Base-by-base conservation (phyloP, 768 basidiomycete species). In the Leccinum pellstonianum region DNA sequence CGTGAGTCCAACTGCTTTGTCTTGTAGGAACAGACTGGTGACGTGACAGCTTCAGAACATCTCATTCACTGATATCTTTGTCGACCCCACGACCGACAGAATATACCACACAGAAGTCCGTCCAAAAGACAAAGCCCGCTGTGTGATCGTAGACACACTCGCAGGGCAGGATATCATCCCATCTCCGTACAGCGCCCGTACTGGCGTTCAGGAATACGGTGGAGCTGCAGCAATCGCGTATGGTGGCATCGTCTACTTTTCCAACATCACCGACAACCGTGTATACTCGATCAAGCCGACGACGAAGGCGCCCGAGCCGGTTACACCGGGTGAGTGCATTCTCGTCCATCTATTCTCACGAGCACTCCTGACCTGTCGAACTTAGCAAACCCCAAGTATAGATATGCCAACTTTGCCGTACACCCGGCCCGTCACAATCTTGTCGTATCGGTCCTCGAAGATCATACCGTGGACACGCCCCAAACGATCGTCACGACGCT, bases 201-300 rank as follows among this genome's bases (percentile, higher is more conserved):
- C 82, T 0, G 69, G 77, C 15, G 87, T 90, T 3, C 83, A 89
- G 27, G 89, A 90, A 69, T 91, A 90, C 56, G 89, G 90, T 1
- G 90, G 90, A 12, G 83, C 79, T 2, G 75, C 85, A 2, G 84
- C 84, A 0, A 77, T 81, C n/a, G 83, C 83, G 1, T 72, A 82
- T 58, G 76, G 75, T 46, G 80, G 77, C 7, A 71, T 75, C 11
- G 71, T 82, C 10, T 85, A 86, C 72, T 91, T 89, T 69, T 86
- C 86, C 4, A 76, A 86, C 68, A 72, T 79, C 35, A 55, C 55
- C 12, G 84, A 86, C 68, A 80, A 80, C 2, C 75, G 83, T 12
- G 76, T 88, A 0, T 90, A 87, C 66, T 66, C 68, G 9, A 65
- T 80, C 50, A 61, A 69, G 47, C n/a, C 38, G 19, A 19, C 46